Conservation (phyloP, 805 yeast genomes). For the Starmerella sirachaensis region DNA sequence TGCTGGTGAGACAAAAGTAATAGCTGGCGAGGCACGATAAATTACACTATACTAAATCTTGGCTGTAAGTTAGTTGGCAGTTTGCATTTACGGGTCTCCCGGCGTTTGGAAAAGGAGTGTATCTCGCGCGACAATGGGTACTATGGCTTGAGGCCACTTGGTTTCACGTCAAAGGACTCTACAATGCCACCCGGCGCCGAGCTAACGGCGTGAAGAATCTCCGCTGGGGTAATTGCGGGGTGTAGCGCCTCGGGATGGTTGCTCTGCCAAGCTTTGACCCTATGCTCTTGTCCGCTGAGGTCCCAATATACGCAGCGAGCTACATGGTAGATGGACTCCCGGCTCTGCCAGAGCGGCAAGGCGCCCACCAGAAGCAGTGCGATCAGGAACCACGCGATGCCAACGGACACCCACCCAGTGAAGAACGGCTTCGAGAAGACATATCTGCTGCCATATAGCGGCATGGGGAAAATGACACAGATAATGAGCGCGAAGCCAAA, state of each 20-base stretch:
- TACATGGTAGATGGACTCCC: slow-evolving; percentile 50
- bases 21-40: too few relatives aligned
- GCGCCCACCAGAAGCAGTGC: slow-evolving; percentile 42
- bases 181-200: too few relatives aligned
- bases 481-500: slow-evolving; percentile 47
- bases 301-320: slow-evolving; percentile 78
- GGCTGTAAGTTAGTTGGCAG: too few relatives aligned
- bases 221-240: too few relatives aligned
- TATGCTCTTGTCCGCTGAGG: slow-evolving; percentile 56
- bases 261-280: slow-evolving; percentile 62
- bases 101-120: too few relatives aligned
- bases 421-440: slow-evolving; percentile 63
- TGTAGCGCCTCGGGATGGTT: slow-evolving; percentile 65
- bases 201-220: too few relatives aligned
- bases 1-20: too few relatives aligned
- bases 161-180: too few relatives aligned
- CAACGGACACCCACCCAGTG: slow-evolving; percentile 78
- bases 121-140: too few relatives aligned
- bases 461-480: slow-evolving; percentile 79
- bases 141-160: too few relatives aligned
- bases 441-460: slow-evolving; percentile 73
- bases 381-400: slow-evolving; percentile 63
- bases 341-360: slow-evolving; percentile 62
- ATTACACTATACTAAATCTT: too few relatives aligned
- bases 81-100: too few relatives aligned